Evolutionary conservation across 495 filamentous ascomycete species (phyloP).

Genomic region (Lasiosphaeris hirsuta): DNA sequence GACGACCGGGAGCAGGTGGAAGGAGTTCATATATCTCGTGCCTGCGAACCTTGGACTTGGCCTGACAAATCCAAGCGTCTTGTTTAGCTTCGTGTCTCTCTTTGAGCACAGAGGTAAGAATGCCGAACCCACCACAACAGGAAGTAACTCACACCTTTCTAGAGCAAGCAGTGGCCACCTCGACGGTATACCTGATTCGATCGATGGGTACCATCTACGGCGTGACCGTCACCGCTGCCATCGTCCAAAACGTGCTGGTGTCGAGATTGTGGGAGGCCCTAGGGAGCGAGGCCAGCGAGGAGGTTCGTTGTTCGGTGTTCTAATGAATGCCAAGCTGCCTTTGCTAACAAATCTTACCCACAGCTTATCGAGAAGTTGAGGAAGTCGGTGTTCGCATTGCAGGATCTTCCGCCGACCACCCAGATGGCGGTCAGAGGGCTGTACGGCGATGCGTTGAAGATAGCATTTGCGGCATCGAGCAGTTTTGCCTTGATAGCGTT

Average conservation of each 20-base stretch:
- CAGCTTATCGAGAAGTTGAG: slow-evolving; percentile 52
- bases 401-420: slow-evolving; percentile 43
- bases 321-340: not conserved
- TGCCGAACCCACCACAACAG: not conserved
- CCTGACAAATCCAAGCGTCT: slow-evolving; percentile 58
- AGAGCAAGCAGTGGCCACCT: slow-evolving; percentile 66
- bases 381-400: slow-evolving; percentile 52
- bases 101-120: slow-evolving; percentile 58
- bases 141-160: slow-evolving; percentile 11
- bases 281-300: slow-evolving; percentile 36
- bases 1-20: slow-evolving; percentile 56
- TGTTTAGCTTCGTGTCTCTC: slow-evolving; percentile 62
- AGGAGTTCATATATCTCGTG: slow-evolving; percentile 58
- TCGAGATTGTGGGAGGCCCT: slow-evolving; percentile 50
- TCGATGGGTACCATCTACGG: slow-evolving; percentile 64
- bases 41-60: slow-evolving; percentile 63
- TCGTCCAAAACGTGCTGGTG: slow-evolving; percentile 60
- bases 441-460: slow-evolving; percentile 48
- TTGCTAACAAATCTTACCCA: not conserved
- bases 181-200: slow-evolving; percentile 62
- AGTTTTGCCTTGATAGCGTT: slow-evolving; percentile 37
- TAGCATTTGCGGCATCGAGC: slow-evolving; percentile 49
- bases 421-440: slow-evolving; percentile 48
- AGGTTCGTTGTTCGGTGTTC: slow-evolving; percentile 16
- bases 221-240: slow-evolving; percentile 58